These are phyloP conservation scores for Hygrocybe punicea DNA, from an alignment of 768 basidiomycete species.

Conservation along the genomic window DNA sequence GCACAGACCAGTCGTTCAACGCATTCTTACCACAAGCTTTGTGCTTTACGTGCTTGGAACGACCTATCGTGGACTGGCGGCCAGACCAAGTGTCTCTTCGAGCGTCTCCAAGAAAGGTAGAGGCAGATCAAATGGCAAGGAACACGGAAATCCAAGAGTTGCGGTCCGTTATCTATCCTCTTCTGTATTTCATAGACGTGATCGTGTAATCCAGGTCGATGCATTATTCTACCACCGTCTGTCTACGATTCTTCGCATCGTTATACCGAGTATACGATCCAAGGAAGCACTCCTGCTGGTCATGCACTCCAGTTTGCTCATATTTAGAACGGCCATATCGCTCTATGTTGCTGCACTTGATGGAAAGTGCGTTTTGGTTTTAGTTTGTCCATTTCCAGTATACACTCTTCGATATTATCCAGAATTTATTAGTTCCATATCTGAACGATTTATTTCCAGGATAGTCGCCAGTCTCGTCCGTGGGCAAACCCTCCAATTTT, in stretches of 20 bases:
- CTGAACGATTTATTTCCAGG: conserved; percentile 37
- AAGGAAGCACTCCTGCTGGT: conserved; percentile 84
- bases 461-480: conserved; percentile 95
- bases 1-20: conserved; percentile 72
- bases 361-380: conserved; percentile 60
- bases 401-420: neutral
- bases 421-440: neutral
- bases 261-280: conserved; percentile 79
- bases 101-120: conserved; percentile 39
- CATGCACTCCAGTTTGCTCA: conserved; percentile 85
- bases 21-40: conserved; percentile 63
- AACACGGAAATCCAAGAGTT: conserved; percentile 52
- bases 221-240: conserved; percentile 85
- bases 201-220: conserved; percentile 62
- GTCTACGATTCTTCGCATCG: conserved; percentile 72
- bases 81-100: conserved; percentile 35
- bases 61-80: conserved; percentile 57
- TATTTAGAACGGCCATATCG: conserved; percentile 87
- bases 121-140: conserved; percentile 22
- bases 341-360: conserved; percentile 93
- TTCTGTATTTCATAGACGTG: neutral
- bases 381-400: neutral
- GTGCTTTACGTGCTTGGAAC: conserved; percentile 65
- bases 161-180: conserved; percentile 48
- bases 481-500: conserved; percentile 73